Percentiles rank a stretch among this genome's conserved stretches.
phyloP scores from a whole-genome alignment of 2,329 filamentous ascomycete genomes.

The Aspergillus sp. region DNA sequence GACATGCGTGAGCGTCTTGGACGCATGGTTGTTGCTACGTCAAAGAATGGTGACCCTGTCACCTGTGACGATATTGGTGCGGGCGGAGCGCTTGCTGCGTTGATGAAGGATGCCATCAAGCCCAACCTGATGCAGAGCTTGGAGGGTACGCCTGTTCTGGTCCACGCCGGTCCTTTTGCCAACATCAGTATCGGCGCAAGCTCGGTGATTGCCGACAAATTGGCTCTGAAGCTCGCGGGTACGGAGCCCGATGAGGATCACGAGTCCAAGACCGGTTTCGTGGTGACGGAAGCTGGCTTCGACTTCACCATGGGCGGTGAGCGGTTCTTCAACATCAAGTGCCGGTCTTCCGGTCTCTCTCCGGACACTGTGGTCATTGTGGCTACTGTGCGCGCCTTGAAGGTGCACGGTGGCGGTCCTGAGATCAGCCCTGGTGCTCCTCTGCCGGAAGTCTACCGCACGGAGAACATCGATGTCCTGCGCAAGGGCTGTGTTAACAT shows the following conservation, averaged over 20 bases:
- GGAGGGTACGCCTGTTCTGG: constrained; percentile 95
- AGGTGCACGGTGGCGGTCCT: constrained; percentile 96
- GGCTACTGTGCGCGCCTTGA: constrained; percentile 90
- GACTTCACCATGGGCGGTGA: constrained; percentile 99
- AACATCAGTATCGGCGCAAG: constrained; percentile 98
- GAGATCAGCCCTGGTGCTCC: constrained; percentile 84
- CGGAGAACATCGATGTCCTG: constrained; percentile 90
- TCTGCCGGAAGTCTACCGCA: constrained; percentile 83
- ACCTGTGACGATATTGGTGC: constrained; percentile 95
- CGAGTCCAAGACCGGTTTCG: constrained; percentile 80
- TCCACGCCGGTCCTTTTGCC: constrained; percentile 95
- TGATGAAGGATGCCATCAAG: constrained; percentile 99
- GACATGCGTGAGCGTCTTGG: constrained; percentile 94
- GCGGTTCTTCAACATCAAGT: constrained; percentile 99
- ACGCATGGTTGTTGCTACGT: constrained; percentile 92
- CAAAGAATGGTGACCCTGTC: constrained; percentile 80
- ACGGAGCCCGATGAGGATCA: constrained; percentile 90
- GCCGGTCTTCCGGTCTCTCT: constrained; percentile 85
- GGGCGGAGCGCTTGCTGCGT: constrained; percentile 84
- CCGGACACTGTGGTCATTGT: constrained; percentile 95
- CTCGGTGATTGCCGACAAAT: constrained; percentile 90
- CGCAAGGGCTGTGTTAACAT: constrained; percentile 90
- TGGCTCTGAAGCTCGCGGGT: constrained; percentile 92
- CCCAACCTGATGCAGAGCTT: constrained; percentile 98
- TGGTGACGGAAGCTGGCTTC: constrained; percentile 95